Conservation (phyloP, 495 filamentous ascomycete genomes). For the Copromyces sp. region DNA sequence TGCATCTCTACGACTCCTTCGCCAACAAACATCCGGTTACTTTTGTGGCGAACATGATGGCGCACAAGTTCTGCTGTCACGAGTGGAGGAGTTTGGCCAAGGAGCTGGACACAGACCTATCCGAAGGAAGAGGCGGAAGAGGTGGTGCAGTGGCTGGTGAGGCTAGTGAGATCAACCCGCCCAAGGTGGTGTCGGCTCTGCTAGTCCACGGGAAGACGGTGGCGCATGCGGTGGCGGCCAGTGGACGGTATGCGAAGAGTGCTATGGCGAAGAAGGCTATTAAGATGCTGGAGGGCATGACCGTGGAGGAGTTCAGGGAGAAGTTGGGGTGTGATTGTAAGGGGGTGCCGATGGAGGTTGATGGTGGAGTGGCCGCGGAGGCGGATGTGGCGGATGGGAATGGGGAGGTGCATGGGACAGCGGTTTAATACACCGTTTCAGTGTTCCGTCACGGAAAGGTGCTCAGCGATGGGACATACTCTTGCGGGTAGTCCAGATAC, state of each 20-base stretch:
- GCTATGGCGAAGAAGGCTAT: constrained; percentile 61
- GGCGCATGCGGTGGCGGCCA: constrained; percentile 50
- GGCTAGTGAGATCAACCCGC: constrained; percentile 29
- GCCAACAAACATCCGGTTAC: constrained; percentile 78
- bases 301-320: constrained; percentile 46
- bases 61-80: constrained; percentile 34
- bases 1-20: constrained; percentile 78
- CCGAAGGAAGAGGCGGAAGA: background rate
- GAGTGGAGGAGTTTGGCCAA: constrained; percentile 31
- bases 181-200: constrained; percentile 57
- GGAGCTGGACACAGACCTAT: constrained; percentile 2
- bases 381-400: background rate
- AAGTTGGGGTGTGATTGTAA: constrained; percentile 56
- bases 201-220: constrained; percentile 64
- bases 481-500: background rate
- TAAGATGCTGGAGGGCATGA: constrained; percentile 45
- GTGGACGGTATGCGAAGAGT: constrained; percentile 60
- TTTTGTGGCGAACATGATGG: constrained; percentile 32
- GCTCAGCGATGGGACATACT: background rate
- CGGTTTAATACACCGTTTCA: background rate
- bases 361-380: background rate
- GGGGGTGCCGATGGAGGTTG: constrained; percentile 2
- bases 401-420: constrained; percentile 6
- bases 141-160: constrained; percentile 10
- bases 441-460: background rate